Evolutionary conservation across 305 asterid species (phyloP), one percentile per base, ranked within the genome.

Genomic region (Fraxinus albicans): DNA sequence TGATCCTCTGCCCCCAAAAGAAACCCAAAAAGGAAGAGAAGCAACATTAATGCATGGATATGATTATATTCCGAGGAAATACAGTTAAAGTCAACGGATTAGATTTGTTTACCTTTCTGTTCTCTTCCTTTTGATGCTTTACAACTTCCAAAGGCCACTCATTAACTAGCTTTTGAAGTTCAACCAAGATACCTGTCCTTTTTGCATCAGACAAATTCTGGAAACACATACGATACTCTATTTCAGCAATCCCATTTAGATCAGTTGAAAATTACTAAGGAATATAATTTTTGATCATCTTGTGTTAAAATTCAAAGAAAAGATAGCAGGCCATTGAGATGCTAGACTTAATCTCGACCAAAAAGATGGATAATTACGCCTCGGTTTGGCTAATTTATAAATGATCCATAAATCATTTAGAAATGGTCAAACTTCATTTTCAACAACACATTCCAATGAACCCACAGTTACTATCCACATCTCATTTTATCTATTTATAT

Each of bases 101-200:
- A 81, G 47, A 78, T 73, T 53, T 77, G 77, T 67, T 79, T 90
- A 93, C 99, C 97, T 90, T 81, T 81, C 70, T 86, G 76, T 86
- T 85, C 33, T 91, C 94, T 55, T 88, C 90, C 79, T 90, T 88
- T 82, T 90, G 91, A 79, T 85, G 88, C 86, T 87, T 91, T 84
- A 92, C 77, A 82, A 94, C 95, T 88, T 93, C 93, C 90, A 87
- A 82, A 50, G 97, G 93, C 99, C 99, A 96, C 63, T 92, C 91
- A 2, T 88, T 85, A 44, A 84, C 97, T 83, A 96, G 92, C 94
- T 92, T 91, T 77, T 96, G 92, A 84, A 96, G 97, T 89, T 96
- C 97, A 81, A 70, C 87, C 78, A 77, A 74, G 40, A 93, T 77
- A 65, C 67, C 85, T 85, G 90, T 85, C 93, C 85, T 91, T 86